Evolutionary conservation across 148 eudicot species (phyloP).

Genomic region (Oxyria digyna): DNA sequence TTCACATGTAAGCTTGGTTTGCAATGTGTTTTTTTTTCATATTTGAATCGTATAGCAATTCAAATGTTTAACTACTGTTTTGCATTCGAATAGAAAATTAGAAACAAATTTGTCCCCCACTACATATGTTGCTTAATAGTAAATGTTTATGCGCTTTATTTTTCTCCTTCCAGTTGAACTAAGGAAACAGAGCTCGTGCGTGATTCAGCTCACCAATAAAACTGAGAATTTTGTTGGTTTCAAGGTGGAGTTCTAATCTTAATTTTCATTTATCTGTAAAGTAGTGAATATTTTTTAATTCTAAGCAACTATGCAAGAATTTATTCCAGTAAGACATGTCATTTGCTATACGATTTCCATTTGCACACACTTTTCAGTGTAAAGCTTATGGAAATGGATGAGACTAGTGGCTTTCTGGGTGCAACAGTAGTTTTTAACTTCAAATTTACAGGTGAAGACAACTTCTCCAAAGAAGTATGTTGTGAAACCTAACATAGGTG

Average conservation of each 20-base stretch:
- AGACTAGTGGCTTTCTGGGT: background rate
- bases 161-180: slow-evolving; percentile 40
- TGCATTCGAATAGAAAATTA: too few relatives aligned
- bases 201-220: slow-evolving; percentile 44
- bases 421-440: background rate
- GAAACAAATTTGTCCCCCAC: background rate
- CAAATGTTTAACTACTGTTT: too few relatives aligned
- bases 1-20: slow-evolving; percentile 39
- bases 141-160: slow-evolving; percentile 1
- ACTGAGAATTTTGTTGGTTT: slow-evolving; percentile 51
- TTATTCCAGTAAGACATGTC: background rate
- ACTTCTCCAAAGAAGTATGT: slow-evolving; percentile 91
- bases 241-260: slow-evolving; percentile 31
- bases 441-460: slow-evolving; percentile 61
- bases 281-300: background rate
- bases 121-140: slow-evolving; percentile 2
- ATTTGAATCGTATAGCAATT: too few relatives aligned
- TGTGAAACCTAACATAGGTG: slow-evolving; percentile 74
- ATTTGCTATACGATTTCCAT: too few relatives aligned
- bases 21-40: too few relatives aligned
- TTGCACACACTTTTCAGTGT: too few relatives aligned
- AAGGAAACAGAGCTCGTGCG: slow-evolving; percentile 59
- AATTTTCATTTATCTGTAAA: background rate
- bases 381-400: too few relatives aligned
- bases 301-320: background rate